Evolutionary conservation across 352 stramenopile genomes (phyloP).

Genomic region (Phytopythium cucurbitacearum): DNA sequence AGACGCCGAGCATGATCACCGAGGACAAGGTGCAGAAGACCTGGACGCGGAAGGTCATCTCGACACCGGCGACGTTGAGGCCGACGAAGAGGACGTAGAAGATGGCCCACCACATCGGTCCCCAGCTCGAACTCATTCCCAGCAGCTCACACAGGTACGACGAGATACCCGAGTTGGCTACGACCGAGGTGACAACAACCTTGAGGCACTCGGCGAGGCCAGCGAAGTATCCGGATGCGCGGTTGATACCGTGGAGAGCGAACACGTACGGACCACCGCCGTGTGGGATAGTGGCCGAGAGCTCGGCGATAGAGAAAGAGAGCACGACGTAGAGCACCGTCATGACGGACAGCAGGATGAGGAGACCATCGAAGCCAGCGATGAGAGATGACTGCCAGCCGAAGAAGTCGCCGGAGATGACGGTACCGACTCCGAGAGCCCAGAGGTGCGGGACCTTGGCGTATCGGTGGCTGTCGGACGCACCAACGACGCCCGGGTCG

Average conservation of each 20-base stretch:
- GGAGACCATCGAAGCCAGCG: constrained; percentile 56
- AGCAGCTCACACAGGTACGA: constrained; percentile 56
- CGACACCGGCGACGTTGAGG: constrained; percentile 61
- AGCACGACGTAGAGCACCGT: constrained; percentile 67
- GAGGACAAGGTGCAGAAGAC: constrained; percentile 49
- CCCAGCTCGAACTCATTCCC: constrained; percentile 27
- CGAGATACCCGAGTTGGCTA: constrained; percentile 49
- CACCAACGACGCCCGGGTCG: too few relatives aligned
- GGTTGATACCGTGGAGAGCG: constrained; percentile 51
- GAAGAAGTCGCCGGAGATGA: constrained; percentile 72
- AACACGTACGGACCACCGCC: constrained; percentile 72
- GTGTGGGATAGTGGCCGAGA: constrained; percentile 51
- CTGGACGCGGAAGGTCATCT: constrained; percentile 56
- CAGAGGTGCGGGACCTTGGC: constrained; percentile 58
- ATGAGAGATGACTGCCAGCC: constrained; percentile 65
- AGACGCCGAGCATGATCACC: constrained; percentile 42
- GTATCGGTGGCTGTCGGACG: constrained; percentile 32
- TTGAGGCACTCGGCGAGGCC: constrained; percentile 64
- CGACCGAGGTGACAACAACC: constrained; percentile 42
- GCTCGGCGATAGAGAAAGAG: constrained; percentile 68
- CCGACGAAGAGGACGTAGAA: constrained; percentile 54
- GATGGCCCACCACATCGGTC: constrained; percentile 47
- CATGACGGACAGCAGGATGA: constrained; percentile 54
- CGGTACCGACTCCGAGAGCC: constrained; percentile 57
- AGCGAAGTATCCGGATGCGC: constrained; percentile 47